These are phyloP conservation scores for Colletotrichum sp. DNA, from an alignment of 2,329 filamentous ascomycete genomes.

Conservation along the genomic window DNA sequence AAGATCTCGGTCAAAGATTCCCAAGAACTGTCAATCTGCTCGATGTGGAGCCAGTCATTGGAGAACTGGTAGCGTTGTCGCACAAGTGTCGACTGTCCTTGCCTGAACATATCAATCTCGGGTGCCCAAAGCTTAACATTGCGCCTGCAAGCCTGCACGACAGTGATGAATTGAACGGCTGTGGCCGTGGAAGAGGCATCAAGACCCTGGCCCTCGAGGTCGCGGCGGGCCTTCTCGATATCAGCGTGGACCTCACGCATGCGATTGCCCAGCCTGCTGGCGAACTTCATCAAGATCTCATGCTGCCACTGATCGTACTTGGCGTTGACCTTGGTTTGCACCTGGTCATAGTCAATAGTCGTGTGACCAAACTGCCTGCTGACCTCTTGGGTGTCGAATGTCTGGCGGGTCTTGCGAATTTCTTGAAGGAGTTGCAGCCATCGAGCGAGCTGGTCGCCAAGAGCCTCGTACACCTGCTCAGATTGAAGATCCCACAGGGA, in stretches of 20 bases:
- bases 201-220: constrained; percentile 89
- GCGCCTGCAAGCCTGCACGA: constrained; percentile 93
- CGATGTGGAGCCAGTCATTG: constrained; percentile 91
- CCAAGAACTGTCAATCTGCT: constrained; percentile 97
- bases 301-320: constrained; percentile 99
- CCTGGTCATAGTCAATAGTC: constrained; percentile 96
- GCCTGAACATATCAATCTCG: constrained; percentile 93
- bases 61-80: constrained; percentile 95
- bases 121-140: constrained; percentile 94
- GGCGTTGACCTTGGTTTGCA: constrained; percentile 97
- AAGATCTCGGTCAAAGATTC: constrained; percentile 90
- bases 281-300: constrained; percentile 94
- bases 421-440: constrained; percentile 98
- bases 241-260: constrained; percentile 94
- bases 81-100: constrained; percentile 90
- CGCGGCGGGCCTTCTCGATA: constrained; percentile 86
- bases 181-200: constrained; percentile 96
- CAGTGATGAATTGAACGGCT: constrained; percentile 97
- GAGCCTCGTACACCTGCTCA: constrained; percentile 89
- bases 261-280: constrained; percentile 81
- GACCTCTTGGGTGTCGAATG: constrained; percentile 96
- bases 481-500: constrained; percentile 97
- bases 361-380: constrained; percentile 92
- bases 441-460: constrained; percentile 88
- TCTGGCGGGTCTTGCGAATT: constrained; percentile 91